phyloP scores from a whole-genome alignment of 2,329 filamentous ascomycete species.

The Exophiala alcalophila region DNA sequence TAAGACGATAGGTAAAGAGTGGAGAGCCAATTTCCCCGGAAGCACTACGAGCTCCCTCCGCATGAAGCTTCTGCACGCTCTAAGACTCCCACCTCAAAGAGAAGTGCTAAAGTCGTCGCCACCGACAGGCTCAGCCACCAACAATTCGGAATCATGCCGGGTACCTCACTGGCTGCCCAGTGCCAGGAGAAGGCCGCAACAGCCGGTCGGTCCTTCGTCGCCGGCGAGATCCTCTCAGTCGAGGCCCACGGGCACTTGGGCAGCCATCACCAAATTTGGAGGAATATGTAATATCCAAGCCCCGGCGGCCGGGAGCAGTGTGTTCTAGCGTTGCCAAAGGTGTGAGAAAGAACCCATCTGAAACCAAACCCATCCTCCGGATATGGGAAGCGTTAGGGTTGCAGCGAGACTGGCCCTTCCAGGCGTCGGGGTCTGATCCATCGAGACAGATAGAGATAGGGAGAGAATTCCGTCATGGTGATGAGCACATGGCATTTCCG shows the following conservation, averaged over 20 bases:
- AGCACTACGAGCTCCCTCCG: slow-evolving; percentile 27
- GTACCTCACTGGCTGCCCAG: too few species aligned
- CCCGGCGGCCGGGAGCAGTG: slow-evolving; percentile 4
- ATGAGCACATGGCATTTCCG: slow-evolving; percentile 24
- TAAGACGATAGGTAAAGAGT: slow-evolving; percentile 24
- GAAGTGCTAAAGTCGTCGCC: too few species aligned
- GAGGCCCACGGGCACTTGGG: too few species aligned
- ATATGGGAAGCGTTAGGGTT: slow-evolving; percentile 8
- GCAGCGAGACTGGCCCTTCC: too few species aligned
- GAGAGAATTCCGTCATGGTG: slow-evolving; percentile 5
- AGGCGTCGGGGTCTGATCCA: too few species aligned
- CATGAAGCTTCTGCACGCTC: slow-evolving; percentile 18
- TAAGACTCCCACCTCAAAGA: slow-evolving; percentile 4
- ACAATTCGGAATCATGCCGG: slow-evolving; percentile 1
- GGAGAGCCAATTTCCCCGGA: slow-evolving; percentile 29
- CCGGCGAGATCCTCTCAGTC: too few species aligned
- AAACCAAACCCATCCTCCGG: slow-evolving; percentile 3
- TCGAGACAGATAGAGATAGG: not conserved
- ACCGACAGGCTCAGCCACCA: slow-evolving; percentile 6
- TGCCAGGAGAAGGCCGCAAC: not conserved
- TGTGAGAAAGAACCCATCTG: slow-evolving; percentile 5
- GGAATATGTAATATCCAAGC: slow-evolving; percentile 10
- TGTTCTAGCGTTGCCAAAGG: not conserved
- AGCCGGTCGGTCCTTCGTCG: too few species aligned
- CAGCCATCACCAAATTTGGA: slow-evolving; percentile 10